phyloP scores from a whole-genome alignment of 2,329 filamentous ascomycete genomes.

The Penicillium italicum region DNA sequence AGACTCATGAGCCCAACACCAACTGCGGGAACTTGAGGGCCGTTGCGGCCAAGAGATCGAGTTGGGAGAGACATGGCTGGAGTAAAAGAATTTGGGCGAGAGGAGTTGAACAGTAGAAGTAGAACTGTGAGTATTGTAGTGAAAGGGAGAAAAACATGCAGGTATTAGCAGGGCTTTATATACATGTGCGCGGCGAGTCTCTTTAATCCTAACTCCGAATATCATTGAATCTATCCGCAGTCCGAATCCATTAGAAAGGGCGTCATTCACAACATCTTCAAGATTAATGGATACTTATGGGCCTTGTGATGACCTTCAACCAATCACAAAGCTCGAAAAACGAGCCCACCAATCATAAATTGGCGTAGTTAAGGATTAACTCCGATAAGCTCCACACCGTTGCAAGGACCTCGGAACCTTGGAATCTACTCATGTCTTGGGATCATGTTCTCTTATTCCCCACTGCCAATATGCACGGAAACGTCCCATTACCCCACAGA shows the following conservation, averaged over 20 bases:
- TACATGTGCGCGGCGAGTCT: background rate
- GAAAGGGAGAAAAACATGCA: background rate
- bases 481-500: background rate
- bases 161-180: background rate
- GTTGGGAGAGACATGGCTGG: conserved; percentile 6
- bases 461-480: conserved; percentile 31
- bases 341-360: conserved; percentile 10
- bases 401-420: too few relatives aligned
- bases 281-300: background rate
- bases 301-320: background rate
- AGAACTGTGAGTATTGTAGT: background rate
- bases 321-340: conserved; percentile 5
- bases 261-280: background rate
- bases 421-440: background rate
- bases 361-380: background rate
- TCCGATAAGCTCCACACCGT: background rate
- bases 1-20: conserved; percentile 23
- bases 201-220: background rate
- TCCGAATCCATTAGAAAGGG: background rate
- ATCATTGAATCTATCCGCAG: background rate
- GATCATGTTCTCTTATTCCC: background rate
- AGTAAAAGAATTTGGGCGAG: background rate
- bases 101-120: background rate
- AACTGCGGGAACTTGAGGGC: conserved; percentile 18
- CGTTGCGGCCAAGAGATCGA: conserved; percentile 13